These are phyloP conservation scores for Mantamonas sphyraenae DNA, from an alignment of 78 protist species.

Conservation along the genomic window DNA sequence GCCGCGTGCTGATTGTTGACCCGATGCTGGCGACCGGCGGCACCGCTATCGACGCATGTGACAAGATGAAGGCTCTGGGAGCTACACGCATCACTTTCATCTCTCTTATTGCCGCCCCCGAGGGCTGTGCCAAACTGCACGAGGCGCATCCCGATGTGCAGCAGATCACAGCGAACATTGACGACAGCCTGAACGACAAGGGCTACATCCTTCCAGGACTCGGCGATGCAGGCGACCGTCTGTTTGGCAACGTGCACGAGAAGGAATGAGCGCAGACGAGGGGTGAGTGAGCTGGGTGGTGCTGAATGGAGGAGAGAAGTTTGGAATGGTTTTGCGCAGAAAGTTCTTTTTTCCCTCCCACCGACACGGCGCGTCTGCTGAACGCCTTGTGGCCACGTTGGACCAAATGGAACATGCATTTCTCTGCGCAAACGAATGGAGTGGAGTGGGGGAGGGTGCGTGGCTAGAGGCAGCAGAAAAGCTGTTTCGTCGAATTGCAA, in stretches of 20 bases:
- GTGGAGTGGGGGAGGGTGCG: too few relatives aligned
- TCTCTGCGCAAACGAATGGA: too few relatives aligned
- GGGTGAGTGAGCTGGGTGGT: too few relatives aligned
- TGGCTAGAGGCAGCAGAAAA: too few relatives aligned
- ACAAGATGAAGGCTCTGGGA: conserved; percentile 8
- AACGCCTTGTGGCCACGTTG: too few relatives aligned
- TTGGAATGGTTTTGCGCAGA: too few relatives aligned
- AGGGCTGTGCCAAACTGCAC: neutral
- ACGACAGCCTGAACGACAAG: conserved; percentile 12
- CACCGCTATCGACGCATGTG: conserved; percentile 10
- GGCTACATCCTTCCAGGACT: conserved; percentile 8
- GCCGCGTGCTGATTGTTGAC: conserved; percentile 27
- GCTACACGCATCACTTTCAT: neutral
- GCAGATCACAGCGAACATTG: neutral
- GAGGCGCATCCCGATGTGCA: conserved; percentile 1
- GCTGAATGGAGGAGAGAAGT: too few relatives aligned
- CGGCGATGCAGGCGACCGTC: conserved; percentile 8
- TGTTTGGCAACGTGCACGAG: neutral
- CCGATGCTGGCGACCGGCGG: conserved; percentile 65
- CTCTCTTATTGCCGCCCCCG: conserved; percentile 4
- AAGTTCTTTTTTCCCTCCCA: too few relatives aligned
- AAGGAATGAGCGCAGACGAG: too few relatives aligned
- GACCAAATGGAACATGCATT: too few relatives aligned
- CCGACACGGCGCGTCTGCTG: too few relatives aligned
- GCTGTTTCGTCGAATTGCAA: too few relatives aligned